Conservation (phyloP, 306 rosid species). For the Ormosia emarginata region DNA sequence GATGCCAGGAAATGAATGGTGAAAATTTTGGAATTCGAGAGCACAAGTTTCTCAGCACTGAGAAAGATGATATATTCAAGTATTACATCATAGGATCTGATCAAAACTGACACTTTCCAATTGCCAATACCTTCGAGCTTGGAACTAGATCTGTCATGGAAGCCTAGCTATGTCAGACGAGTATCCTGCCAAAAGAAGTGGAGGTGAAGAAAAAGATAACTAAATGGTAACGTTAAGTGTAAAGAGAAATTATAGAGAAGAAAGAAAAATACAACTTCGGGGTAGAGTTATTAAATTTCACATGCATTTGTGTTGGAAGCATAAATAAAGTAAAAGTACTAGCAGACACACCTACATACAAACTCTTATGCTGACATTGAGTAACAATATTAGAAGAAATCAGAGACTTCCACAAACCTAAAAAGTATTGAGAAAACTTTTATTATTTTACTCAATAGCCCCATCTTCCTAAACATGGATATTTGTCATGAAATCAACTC, state of each 20-base stretch:
- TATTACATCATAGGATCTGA: slow-evolving; percentile 7
- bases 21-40: not conserved
- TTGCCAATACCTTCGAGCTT: not conserved
- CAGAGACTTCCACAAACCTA: not conserved
- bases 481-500: not conserved
- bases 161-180: not conserved
- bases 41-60: not conserved
- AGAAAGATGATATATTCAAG: slow-evolving; percentile 1
- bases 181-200: slow-evolving; percentile 23
- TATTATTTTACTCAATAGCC: not conserved
- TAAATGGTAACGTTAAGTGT: not conserved
- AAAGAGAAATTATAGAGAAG: not conserved
- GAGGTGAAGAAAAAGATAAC: not conserved
- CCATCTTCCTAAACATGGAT: not conserved
- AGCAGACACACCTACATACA: slow-evolving; percentile 4
- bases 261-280: not conserved
- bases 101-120: slow-evolving; percentile 2
- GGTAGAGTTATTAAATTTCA: not conserved
- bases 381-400: not conserved
- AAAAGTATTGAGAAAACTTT: not conserved
- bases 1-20: not conserved
- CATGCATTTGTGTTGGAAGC: not conserved
- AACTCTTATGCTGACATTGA: not conserved
- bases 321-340: not conserved
- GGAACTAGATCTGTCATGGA: not conserved